These are phyloP conservation scores for Geotrichum bryndzae DNA, from an alignment of 1,139 yeast species.

Conservation along the genomic window DNA sequence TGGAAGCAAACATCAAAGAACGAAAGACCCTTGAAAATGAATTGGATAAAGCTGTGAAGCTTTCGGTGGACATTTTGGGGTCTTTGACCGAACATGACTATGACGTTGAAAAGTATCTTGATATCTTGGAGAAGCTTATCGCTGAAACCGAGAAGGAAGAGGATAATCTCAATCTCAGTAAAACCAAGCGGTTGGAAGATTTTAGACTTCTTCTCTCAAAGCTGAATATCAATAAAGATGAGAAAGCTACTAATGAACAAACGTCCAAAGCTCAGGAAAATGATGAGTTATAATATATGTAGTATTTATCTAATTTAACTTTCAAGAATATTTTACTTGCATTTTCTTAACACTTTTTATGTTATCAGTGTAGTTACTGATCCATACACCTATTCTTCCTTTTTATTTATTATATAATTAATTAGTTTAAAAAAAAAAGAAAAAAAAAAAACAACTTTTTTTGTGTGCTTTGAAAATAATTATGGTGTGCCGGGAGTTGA, in stretches of 20 bases:
- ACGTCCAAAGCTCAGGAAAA: not conserved
- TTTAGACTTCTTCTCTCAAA: not conserved
- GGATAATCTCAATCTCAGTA: not conserved
- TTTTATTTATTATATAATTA: too few species aligned
- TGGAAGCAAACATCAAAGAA: slow-evolving; percentile 2
- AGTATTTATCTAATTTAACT: not conserved
- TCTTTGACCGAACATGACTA: not conserved
- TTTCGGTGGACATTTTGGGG: not conserved
- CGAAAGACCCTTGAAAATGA: slow-evolving; percentile 12
- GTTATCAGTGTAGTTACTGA: not conserved
- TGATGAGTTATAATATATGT: slow-evolving; percentile 6
- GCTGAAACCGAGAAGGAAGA: slow-evolving; percentile 5
- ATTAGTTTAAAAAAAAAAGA: not conserved
- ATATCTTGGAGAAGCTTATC: slow-evolving; percentile 1
- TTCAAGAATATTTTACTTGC: not conserved
- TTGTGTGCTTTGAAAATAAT: too few species aligned
- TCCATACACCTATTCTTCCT: not conserved
- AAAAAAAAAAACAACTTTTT: not conserved
- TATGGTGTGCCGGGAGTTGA: not conserved
- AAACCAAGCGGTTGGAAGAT: not conserved
- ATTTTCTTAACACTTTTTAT: not conserved
- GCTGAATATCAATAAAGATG: not conserved
- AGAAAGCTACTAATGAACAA: not conserved
- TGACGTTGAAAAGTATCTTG: not conserved
- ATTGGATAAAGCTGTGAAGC: not conserved